phyloP scores from a whole-genome alignment of 2,329 filamentous ascomycete species.

The Trichoderma simmonsii region DNA sequence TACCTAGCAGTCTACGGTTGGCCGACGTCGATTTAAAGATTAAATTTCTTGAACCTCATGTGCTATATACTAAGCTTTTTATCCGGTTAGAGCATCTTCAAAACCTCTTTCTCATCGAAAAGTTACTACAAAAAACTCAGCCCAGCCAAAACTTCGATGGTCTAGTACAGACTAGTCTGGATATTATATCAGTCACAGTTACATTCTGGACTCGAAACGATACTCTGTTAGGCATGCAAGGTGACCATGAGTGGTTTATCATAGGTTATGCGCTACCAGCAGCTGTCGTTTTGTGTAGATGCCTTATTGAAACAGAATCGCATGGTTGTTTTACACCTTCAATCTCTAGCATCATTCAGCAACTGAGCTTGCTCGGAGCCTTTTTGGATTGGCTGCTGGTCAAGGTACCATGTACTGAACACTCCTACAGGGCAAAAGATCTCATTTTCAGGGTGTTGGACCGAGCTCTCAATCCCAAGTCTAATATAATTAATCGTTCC shows the following conservation, averaged over 20 bases:
- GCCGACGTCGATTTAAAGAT: neutral
- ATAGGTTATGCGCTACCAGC: neutral
- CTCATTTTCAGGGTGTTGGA: neutral
- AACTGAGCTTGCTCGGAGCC: neutral
- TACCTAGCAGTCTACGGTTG: neutral
- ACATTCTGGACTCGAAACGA: constrained; percentile 3
- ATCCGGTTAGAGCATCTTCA: neutral
- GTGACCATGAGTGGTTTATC: neutral
- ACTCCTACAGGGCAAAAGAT: neutral
- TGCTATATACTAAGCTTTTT: neutral
- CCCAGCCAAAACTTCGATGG: neutral
- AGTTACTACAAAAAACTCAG: neutral
- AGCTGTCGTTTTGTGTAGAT: neutral
- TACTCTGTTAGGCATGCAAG: neutral
- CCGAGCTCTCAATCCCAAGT: neutral
- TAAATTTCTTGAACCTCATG: neutral
- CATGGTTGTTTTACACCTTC: neutral
- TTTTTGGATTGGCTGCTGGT: neutral
- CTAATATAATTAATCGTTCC: neutral
- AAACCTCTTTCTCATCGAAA: neutral
- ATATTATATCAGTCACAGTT: neutral
- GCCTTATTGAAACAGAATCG: neutral
- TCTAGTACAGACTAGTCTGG: neutral
- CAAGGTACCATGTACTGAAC: neutral
- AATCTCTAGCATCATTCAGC: neutral